Base-by-base conservation (phyloP, 2,329 filamentous ascomycete species). In the Fusarium azukiicola region DNA sequence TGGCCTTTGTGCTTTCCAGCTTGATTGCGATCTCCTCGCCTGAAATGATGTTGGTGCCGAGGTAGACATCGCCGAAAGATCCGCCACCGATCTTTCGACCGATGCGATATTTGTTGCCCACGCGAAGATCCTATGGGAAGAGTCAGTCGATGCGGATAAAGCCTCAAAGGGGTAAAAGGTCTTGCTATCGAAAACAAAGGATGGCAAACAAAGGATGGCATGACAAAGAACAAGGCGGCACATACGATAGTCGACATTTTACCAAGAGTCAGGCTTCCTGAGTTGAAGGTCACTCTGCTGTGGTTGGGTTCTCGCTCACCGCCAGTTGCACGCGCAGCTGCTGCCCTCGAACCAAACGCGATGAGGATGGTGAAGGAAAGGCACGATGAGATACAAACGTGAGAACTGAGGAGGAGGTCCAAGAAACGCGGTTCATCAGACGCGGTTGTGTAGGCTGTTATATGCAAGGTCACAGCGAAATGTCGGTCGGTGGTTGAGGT, bases 21-120 rank as follows among this genome's bases (percentile, higher is more conserved):
- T 99, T 99, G 92, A 99, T 99, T 87, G 98, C 98, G 84, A 99
- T 99, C 90, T 99, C 98, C 89, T 99, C 98, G 79, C 98, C 98
- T 7, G 98, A 99, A 89, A 99, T 99, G 90, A 99, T 99, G 92
- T 99, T 99, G 88, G 98, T 99, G 84, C 98, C 98, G 70, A 99
- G 94, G 90, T 99, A 99, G 87, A 99, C 99, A 85, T 99, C 98
- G 91, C 98, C 98, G 88, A 99, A 99, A 86, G 95, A 97, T 83
- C 98, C 98, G 84, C 97, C 98, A 84, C 98, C 98, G 86, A 99
- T 99, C 93, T 99, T 99, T 85, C 98, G 96, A 88, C 98, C 98
- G 89, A 99, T 99, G 85, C 98, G 97, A 94, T 99, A 99, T 88
- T 99, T 99, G 89, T 99, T 99, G 89, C 98, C 98, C 90, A 99